A percentile compares a stretch with the other conserved stretches of the same genome.
Evolutionary conservation across 345 rosid species (phyloP).

Genomic region (Ceriops tagal): DNA sequence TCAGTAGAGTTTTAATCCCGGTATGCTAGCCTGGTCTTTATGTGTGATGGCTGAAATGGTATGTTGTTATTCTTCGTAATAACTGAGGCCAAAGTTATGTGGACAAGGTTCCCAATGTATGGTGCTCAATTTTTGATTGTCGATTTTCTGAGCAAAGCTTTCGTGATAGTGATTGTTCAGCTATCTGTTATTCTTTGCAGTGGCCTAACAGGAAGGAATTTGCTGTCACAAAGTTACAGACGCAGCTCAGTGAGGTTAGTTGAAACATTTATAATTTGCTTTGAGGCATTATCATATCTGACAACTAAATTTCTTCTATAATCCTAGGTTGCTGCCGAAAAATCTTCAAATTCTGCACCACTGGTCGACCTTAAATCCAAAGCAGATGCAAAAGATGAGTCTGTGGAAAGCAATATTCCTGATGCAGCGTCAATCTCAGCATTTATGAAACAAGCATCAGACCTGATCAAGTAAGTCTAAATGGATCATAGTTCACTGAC

Average conservation of each 20-base stretch:
- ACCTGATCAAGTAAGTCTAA: constrained; percentile 75
- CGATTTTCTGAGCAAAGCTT: background rate
- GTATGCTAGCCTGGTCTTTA: too few species aligned
- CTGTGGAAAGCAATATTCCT: constrained; percentile 37
- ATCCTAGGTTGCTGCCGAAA: constrained; percentile 45
- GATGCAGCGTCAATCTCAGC: constrained; percentile 53
- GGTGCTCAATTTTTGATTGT: background rate
- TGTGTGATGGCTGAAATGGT: too few species aligned
- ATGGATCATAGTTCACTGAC: background rate
- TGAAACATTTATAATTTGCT: background rate
- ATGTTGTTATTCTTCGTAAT: too few species aligned
- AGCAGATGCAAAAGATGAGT: constrained; percentile 36
- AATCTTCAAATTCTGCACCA: constrained; percentile 50
- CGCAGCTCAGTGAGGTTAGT: constrained; percentile 61
- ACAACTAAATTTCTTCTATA: constrained; percentile 9
- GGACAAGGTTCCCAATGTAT: background rate
- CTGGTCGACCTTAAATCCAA: constrained; percentile 22
- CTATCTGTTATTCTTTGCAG: constrained; percentile 30
- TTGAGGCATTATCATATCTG: background rate
- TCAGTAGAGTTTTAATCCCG: too few species aligned
- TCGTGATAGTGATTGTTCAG: constrained; percentile 1
- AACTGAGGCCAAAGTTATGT: too few species aligned
- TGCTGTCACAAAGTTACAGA: constrained; percentile 36
- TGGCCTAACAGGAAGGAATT: constrained; percentile 39
- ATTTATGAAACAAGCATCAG: constrained; percentile 81